Evolutionary conservation across 164 flowering plant genomes (phyloP).

Genomic region (Hamamelis virginiana): DNA sequence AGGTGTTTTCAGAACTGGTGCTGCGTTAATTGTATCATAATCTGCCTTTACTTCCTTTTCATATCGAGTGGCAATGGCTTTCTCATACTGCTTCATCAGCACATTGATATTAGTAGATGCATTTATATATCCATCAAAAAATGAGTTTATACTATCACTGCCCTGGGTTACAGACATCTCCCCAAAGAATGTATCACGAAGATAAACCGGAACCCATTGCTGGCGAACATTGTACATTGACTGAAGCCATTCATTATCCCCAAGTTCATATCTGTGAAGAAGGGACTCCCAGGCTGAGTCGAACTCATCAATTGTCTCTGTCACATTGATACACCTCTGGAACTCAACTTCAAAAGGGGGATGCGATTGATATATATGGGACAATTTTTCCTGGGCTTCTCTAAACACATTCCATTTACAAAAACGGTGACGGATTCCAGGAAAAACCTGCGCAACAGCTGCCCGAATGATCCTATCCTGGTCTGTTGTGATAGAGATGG

Average conservation of each 20-base stretch:
- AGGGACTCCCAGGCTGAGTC: slow-evolving; percentile 50
- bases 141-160: slow-evolving; percentile 33
- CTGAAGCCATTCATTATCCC: slow-evolving; percentile 55
- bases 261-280: slow-evolving; percentile 33
- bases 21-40: slow-evolving; percentile 36
- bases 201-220: slow-evolving; percentile 61
- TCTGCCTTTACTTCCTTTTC: slow-evolving; percentile 67
- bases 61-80: slow-evolving; percentile 43
- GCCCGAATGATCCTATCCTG: slow-evolving; percentile 42
- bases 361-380: slow-evolving; percentile 29
- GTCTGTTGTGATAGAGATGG: slow-evolving; percentile 52
- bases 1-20: slow-evolving; percentile 50
- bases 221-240: slow-evolving; percentile 43
- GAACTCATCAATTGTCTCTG: slow-evolving; percentile 53
- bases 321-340: slow-evolving; percentile 43
- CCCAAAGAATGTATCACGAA: slow-evolving; percentile 54
- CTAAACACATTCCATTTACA: slow-evolving; percentile 45
- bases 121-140: slow-evolving; percentile 49
- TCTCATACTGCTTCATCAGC: slow-evolving; percentile 54
- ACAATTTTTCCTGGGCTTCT: slow-evolving; percentile 50
- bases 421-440: slow-evolving; percentile 46
- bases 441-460: slow-evolving; percentile 50
- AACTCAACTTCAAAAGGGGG: slow-evolving; percentile 47
- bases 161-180: slow-evolving; percentile 34
- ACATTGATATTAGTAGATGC: slow-evolving; percentile 42